Conservation (phyloP, 1,284 basidiomycete species). For the Austroboletus rostrupii region DNA sequence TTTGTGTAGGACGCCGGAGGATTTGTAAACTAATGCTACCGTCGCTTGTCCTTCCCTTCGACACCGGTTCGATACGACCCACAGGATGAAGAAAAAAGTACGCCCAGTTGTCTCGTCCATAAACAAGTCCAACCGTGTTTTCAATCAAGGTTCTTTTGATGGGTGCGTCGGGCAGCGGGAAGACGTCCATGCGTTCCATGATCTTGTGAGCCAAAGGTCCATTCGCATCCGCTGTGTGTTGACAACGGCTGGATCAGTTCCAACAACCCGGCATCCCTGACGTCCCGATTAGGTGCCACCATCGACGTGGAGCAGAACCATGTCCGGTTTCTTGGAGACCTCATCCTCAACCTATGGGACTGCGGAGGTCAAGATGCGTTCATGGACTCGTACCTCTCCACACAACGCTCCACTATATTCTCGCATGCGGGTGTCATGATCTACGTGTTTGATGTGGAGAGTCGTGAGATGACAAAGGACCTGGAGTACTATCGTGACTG, state of each 20-base stretch:
- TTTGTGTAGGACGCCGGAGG: not conserved
- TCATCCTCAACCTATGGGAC: slow-evolving; percentile 95
- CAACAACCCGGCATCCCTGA: slow-evolving; percentile 90
- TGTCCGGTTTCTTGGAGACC: slow-evolving; percentile 92
- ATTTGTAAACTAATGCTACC: not conserved
- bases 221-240: not conserved
- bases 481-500: slow-evolving; percentile 86
- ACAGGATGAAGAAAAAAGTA: slow-evolving; percentile 45
- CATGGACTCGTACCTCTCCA: slow-evolving; percentile 93
- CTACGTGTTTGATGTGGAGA: slow-evolving; percentile 95
- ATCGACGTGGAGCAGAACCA: slow-evolving; percentile 98
- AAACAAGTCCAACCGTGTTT: not conserved
- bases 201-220: slow-evolving; percentile 75
- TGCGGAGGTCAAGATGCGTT: slow-evolving; percentile 98
- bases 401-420: slow-evolving; percentile 90
- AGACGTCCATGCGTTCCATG: slow-evolving; percentile 97
- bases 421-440: slow-evolving; percentile 95
- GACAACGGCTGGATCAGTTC: slow-evolving; percentile 51
- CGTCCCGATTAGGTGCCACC: slow-evolving; percentile 88
- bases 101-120: not conserved
- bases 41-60: not conserved
- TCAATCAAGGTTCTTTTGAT: slow-evolving; percentile 77
- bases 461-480: slow-evolving; percentile 71
- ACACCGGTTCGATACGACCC: not conserved
- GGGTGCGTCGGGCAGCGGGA: slow-evolving; percentile 88